Evolutionary conservation across 1,284 basidiomycete species (phyloP).

Genomic region (Meira miltonrushii): DNA sequence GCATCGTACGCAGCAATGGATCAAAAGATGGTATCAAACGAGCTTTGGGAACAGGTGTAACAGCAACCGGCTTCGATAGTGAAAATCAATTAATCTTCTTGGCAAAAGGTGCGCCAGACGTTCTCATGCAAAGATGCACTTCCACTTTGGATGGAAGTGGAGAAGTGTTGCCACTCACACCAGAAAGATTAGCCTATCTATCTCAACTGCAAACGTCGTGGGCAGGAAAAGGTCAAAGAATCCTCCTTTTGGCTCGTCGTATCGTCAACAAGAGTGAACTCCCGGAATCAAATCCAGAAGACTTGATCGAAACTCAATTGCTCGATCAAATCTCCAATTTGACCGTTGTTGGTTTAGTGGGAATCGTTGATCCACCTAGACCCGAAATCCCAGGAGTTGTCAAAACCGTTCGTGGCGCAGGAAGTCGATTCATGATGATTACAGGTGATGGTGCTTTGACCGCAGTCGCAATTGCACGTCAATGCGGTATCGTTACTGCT

Average conservation of each 20-base stretch:
- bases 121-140: slow-evolving; percentile 54
- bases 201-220: slow-evolving; percentile 50
- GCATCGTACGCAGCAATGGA: slow-evolving; percentile 38
- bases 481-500: slow-evolving; percentile 62
- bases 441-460: slow-evolving; percentile 62
- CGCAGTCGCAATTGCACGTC: slow-evolving; percentile 62
- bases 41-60: slow-evolving; percentile 39
- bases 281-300: slow-evolving; percentile 17
- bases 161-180: slow-evolving; percentile 38
- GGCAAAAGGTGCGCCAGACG: slow-evolving; percentile 44
- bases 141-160: slow-evolving; percentile 50
- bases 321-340: slow-evolving; percentile 54
- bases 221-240: slow-evolving; percentile 63
- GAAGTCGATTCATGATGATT: slow-evolving; percentile 66
- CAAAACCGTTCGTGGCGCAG: slow-evolving; percentile 60
- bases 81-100: slow-evolving; percentile 23
- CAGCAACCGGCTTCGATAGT: slow-evolving; percentile 39
- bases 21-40: slow-evolving; percentile 57
- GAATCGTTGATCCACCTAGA: slow-evolving; percentile 64
- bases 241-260: slow-evolving; percentile 57
- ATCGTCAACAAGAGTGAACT: slow-evolving; percentile 27
- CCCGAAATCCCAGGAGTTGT: slow-evolving; percentile 60
- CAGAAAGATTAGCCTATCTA: slow-evolving; percentile 9
- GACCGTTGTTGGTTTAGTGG: slow-evolving; percentile 63
- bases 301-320: slow-evolving; percentile 51